Conservation (phyloP, 1,284 basidiomycete species). For the Cryptococcus floricola region DNA sequence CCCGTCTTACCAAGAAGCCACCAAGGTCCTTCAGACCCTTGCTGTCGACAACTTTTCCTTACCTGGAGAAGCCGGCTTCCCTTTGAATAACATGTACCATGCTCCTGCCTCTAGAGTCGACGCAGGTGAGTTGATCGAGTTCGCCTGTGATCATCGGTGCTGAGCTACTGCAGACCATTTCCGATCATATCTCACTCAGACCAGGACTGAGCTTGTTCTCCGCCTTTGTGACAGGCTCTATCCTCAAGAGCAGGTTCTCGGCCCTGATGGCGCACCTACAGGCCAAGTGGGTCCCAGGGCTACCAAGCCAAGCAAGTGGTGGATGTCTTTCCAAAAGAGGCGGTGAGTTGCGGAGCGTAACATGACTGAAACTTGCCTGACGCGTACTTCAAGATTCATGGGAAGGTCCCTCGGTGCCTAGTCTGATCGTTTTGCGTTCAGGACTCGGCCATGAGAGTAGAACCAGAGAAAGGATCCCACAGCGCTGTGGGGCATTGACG, state of each 20-base stretch:
- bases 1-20: conserved; percentile 77
- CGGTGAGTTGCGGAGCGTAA: conserved; percentile 30
- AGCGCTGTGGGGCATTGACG: neutral
- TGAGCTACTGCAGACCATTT: conserved; percentile 50
- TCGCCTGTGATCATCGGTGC: neutral
- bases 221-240: conserved; percentile 86
- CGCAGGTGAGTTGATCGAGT: conserved; percentile 62
- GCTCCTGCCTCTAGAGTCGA: conserved; percentile 72
- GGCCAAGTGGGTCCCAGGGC: conserved; percentile 39
- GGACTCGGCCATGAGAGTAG: neutral
- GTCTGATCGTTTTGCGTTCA: neutral
- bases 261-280: conserved; percentile 57
- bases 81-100: conserved; percentile 87
- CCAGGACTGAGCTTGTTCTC: conserved; percentile 82
- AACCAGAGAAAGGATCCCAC: neutral
- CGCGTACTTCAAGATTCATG: conserved; percentile 21
- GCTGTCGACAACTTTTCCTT: conserved; percentile 89
- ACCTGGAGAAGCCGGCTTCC: conserved; percentile 94
- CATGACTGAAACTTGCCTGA: neutral
- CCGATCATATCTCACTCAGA: conserved; percentile 86
- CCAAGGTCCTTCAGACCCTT: conserved; percentile 82
- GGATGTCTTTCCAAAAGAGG: conserved; percentile 99
- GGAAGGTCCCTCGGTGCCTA: conserved; percentile 24
- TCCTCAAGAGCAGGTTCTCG: conserved; percentile 44
- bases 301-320: conserved; percentile 93